Base-by-base conservation (phyloP, 2,329 filamentous ascomycete species). In the Lecanoromycetidae sp. region DNA sequence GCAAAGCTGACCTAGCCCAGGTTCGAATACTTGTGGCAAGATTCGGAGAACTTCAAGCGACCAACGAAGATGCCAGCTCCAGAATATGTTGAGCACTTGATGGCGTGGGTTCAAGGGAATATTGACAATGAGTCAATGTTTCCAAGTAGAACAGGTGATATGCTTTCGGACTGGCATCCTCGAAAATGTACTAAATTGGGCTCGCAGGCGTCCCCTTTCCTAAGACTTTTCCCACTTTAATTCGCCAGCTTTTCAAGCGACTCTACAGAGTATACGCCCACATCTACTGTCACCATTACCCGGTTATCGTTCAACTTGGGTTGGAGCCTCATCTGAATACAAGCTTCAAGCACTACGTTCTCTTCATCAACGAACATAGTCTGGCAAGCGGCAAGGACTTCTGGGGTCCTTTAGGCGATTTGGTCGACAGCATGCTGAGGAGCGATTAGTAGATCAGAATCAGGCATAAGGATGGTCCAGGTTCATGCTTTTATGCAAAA, bases 261-360 rank as follows among this genome's bases (percentile, higher is more conserved):
- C 82, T 98, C 70, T 98, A 96, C 69, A 84, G 91, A 57, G 90
- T 98, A 53, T 98, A 98, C 65, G 91, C 91, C 35, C 91, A 98
- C 70, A 94, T 98, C 58, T 98, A 98, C 77, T 98, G 93, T 72
- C 91, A 98, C 67, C 91, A 98, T 71, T 98, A 98, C 68, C 88
- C 88, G 29, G 88, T 98, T 56, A 83, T 98, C 57, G 84, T 93
- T 50, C 87, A 95, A 63, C 77, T 98, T 32, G 91, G 91, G 19
- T 76, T 98, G 49, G 91, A 98, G 67, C 88, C 93, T 36, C 91
- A 98, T 66, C 77, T 98, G 55, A 98, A 98, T 69, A 98, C 91
- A 12, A 94, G 87, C 68, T 98, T 98, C 79, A 98, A 98, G 75
- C 91, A 98, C 67, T 98, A 96, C 61, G 91, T 98, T 53, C 76